Evolutionary conservation across 2,329 filamentous ascomycete species (phyloP), one percentile per base, ranked within the genome.

Genomic region (Fusarium tjaetaba): DNA sequence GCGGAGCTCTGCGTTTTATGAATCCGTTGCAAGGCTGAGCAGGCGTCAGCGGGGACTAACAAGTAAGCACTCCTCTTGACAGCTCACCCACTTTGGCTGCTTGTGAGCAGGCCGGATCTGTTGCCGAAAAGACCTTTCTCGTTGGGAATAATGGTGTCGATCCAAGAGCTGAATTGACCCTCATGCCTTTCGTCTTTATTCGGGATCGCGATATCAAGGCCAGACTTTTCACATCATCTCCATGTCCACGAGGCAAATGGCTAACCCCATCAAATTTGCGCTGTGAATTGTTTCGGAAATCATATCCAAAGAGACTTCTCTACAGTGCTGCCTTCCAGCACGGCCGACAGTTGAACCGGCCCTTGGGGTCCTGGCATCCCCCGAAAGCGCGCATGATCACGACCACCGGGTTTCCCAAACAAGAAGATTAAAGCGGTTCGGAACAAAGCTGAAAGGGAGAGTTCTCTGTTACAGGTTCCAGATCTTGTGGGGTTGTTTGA

Each of bases 131-230:
- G 2, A 13, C 13, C 1, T 4, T 11, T 28, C 43, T 22, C 24
- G 11, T 0, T 22, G 24, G 4, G 2, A 10, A 11, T 0, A 8
- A 46, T 14, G 11, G 24, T 20, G 7, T 26, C 42, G 15, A 26
- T n/a, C n/a, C 16, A 18, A 13, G n/a, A 18, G 2, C 16, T 26
- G 3, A 26, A 0, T 0, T 45, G 24, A 45, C 7, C 16, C 11
- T 45, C 11, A 20, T 20, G 16, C 16, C 11, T 26, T 45, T 20
- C 43, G 16, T 10, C 11, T 26, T 26, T n/a, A n/a, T n/a, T n/a
- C n/a, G n/a, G n/a, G n/a, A 3, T 2, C 24, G 16, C 24, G 5
- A 26, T 20, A 26, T 5, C 4, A 45, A 0, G 0, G 24, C 7
- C 4, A 9, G 4, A 20, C 24, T 13, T 7, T 7, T 20, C 16